phyloP scores from a whole-genome alignment of 176 grass and related monocot species.

The Bromus sterilis region DNA sequence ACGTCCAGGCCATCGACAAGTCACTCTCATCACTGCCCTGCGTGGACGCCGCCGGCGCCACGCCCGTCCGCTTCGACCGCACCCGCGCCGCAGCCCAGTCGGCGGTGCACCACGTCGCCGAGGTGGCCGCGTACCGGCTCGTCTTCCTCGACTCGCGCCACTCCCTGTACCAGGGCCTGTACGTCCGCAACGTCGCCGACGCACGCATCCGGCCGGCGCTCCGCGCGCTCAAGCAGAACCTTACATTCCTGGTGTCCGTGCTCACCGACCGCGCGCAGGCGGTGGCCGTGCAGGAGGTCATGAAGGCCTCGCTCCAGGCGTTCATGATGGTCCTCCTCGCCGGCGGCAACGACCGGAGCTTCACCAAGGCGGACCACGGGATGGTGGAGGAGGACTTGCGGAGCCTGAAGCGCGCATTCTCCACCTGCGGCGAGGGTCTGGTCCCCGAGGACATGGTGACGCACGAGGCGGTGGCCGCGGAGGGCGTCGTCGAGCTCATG shows the following conservation, averaged over 20 bases:
- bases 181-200: constrained; percentile 32
- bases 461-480: constrained; percentile 32
- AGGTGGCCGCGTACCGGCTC: constrained; percentile 68
- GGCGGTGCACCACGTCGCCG: constrained; percentile 53
- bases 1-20: constrained; percentile 44
- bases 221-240: constrained; percentile 66
- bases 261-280: constrained; percentile 59
- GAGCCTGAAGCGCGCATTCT: constrained; percentile 76
- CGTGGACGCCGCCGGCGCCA: too few species aligned
- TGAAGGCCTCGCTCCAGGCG: constrained; percentile 56
- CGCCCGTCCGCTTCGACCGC: constrained; percentile 30
- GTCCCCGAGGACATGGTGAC: constrained; percentile 59
- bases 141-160: constrained; percentile 68
- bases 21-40: constrained; percentile 45
- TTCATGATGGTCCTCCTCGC: constrained; percentile 81
- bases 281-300: constrained; percentile 51
- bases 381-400: constrained; percentile 62
- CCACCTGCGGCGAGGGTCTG: constrained; percentile 57
- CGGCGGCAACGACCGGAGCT: constrained; percentile 57
- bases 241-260: constrained; percentile 55
- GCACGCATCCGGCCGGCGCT: constrained; percentile 50
- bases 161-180: constrained; percentile 51
- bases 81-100: constrained; percentile 40
- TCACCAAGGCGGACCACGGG: constrained; percentile 41
- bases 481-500: constrained; percentile 74